Base-by-base conservation (phyloP, 768 basidiomycete species). In the Tubosaeta sp. region DNA sequence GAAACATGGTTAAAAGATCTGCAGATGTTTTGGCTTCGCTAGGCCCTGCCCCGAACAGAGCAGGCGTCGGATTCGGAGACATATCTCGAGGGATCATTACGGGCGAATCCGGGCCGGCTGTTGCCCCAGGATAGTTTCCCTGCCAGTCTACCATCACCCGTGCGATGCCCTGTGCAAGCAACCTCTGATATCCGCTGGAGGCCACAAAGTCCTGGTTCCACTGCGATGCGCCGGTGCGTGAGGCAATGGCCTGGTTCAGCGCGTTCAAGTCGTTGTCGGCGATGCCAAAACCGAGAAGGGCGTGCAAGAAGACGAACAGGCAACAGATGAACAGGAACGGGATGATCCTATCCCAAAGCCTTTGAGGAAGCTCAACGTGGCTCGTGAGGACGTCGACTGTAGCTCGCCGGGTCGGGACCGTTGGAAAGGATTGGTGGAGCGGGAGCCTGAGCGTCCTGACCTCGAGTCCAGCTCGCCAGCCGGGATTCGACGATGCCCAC, bases 281-380 rank as follows among this genome's bases (percentile, higher is more conserved):
- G 27, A n/a, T 10, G 7, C 56, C 56, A 17, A 68, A 54, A 39
- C 68, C 66, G 25, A 65, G 32, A 31, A 67, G 34, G 48, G 68
- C 64, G 22, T 43, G 61, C 45, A 68, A 38, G 54, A 67, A 70
- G 47, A 27, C 33, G 32, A 68, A 47, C 35, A 64, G 41, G 41
- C 57, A 63, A 34, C 54, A 68, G 39, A 19, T 48, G 56, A 67
- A 70, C 53, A 59, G 35, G 51, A 58, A 13, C 27, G 66, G 35
- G 49, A 68, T 39, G 50, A 60, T 35, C 34, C 52, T 57, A n/a
- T 66, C 64, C 61, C 61, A 62, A 29, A 43, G 47, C 8, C 39
- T 45, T 42, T 52, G 53, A 44, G 64, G 54, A 35, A 37, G 49
- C 32, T 48, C 37, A 35, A 53, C 17, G 17, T 44, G 11, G 25